Evolutionary conservation across 2,329 filamentous ascomycete species (phyloP).

Genomic region (Rhexocercosporidium sp.): DNA sequence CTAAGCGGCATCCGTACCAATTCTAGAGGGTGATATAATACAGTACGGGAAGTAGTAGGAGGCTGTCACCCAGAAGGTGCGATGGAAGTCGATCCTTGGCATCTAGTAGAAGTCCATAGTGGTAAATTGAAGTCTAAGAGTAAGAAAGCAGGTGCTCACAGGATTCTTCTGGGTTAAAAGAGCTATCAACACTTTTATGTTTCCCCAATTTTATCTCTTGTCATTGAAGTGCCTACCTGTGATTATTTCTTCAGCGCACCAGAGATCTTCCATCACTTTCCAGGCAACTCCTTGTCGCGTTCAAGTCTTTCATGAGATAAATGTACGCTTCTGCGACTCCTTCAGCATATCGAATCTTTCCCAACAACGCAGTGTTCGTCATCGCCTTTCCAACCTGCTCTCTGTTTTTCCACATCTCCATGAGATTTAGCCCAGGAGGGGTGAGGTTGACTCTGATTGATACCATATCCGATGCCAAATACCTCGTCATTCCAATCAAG

Average conservation of each 20-base stretch:
- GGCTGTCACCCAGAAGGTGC: not conserved
- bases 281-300: slow-evolving; percentile 41
- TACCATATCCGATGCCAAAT: slow-evolving; percentile 64
- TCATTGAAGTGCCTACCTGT: too few species aligned
- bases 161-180: too few species aligned
- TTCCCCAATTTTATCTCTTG: too few species aligned
- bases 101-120: not conserved
- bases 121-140: too few species aligned
- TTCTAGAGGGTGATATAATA: not conserved
- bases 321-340: slow-evolving; percentile 50
- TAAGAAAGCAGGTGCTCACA: too few species aligned
- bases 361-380: slow-evolving; percentile 29
- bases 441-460: slow-evolving; percentile 68
- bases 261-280: not conserved
- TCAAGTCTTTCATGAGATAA: slow-evolving; percentile 47
- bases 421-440: slow-evolving; percentile 57
- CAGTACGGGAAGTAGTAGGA: not conserved
- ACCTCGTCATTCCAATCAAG: slow-evolving; percentile 55
- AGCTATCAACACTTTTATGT: too few species aligned
- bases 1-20: not conserved
- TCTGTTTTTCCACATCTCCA: slow-evolving; percentile 49
- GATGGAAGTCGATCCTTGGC: not conserved
- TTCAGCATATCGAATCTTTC: slow-evolving; percentile 35
- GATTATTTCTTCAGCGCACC: not conserved
- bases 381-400: slow-evolving; percentile 31